Conservation (phyloP, 192 early-diverging fungal species). For the Backusella psychrophila region DNA sequence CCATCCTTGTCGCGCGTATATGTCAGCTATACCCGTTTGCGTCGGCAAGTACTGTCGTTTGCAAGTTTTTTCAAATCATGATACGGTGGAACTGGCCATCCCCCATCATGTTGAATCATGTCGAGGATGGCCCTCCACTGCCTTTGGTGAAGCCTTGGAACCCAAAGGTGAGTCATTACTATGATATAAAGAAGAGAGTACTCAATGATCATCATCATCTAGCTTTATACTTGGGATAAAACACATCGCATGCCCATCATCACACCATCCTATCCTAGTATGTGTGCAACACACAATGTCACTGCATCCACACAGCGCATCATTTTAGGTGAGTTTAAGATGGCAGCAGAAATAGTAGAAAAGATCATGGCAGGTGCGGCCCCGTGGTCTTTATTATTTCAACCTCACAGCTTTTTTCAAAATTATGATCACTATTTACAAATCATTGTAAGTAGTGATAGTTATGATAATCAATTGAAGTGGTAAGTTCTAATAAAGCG, state of each 20-base stretch:
- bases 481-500: not conserved
- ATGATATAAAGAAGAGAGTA: not conserved
- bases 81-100: constrained; percentile 63
- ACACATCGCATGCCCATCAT: constrained; percentile 69
- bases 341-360: constrained; percentile 23
- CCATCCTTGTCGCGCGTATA: constrained; percentile 66
- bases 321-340: constrained; percentile 40
- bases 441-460: constrained; percentile 21
- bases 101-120: constrained; percentile 59
- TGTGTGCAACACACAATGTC: constrained; percentile 76
- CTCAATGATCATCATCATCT: not conserved
- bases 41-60: constrained; percentile 55
- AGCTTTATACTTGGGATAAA: constrained; percentile 34
- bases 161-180: no score
- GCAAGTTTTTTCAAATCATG: constrained; percentile 64
- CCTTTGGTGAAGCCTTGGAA: constrained; percentile 59
- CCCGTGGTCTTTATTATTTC: constrained; percentile 30
- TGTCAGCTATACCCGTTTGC: constrained; percentile 73
- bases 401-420: constrained; percentile 21
- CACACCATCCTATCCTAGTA: constrained; percentile 69
- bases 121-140: constrained; percentile 55
- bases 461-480: not conserved
- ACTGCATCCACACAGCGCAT: constrained; percentile 52
- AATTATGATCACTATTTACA: constrained; percentile 32
- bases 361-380: constrained; percentile 23